phyloP scores from a whole-genome alignment of 2,329 filamentous ascomycete genomes.

The Ceratocystis cacaofunesta region DNA sequence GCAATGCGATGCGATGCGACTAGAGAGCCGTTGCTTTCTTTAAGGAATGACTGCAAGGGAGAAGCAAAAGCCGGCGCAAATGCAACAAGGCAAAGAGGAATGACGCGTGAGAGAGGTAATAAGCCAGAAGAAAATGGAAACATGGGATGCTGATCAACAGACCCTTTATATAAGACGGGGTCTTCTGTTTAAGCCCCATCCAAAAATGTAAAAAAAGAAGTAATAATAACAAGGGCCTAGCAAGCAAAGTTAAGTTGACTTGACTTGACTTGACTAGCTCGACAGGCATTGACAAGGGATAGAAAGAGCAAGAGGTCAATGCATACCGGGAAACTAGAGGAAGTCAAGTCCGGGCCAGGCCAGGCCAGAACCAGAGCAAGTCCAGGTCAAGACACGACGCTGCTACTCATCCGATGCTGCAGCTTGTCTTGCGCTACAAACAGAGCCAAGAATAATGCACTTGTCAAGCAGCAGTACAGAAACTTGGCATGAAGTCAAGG shows the following conservation, averaged over 20 bases:
- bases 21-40: neutral
- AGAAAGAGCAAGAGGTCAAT: neutral
- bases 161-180: neutral
- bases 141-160: neutral
- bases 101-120: neutral
- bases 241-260: neutral
- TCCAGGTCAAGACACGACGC: no score
- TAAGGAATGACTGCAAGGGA: slow-evolving; percentile 1
- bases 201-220: neutral
- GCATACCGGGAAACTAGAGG: neutral
- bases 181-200: neutral
- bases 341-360: no score
- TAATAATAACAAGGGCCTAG: neutral
- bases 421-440: no score
- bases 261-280: neutral
- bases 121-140: neutral
- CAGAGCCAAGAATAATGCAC: no score
- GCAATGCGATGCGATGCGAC: no score
- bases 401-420: no score
- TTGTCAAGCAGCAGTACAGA: no score
- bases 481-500: no score
- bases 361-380: no score
- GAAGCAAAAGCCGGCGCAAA: neutral
- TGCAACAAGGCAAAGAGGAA: neutral
- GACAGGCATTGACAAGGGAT: neutral